Evolutionary conservation across 2,329 filamentous ascomycete genomes (phyloP), one percentile per base, ranked within the genome.

Genomic region (Hirsutella rhossiliensis): DNA sequence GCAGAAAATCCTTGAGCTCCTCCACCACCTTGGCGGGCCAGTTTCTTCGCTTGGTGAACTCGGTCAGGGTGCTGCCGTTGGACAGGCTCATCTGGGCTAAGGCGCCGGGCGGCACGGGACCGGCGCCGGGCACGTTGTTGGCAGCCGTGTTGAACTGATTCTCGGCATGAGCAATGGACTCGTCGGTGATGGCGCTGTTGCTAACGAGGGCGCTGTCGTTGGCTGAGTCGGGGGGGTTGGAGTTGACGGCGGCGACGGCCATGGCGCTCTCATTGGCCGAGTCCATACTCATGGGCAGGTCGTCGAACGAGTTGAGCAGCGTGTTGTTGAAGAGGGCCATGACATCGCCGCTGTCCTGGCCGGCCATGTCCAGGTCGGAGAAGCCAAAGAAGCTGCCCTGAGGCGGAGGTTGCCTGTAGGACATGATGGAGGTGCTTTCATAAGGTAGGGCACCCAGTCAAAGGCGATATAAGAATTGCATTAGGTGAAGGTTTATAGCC

Each of bases 21-120:
- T 94, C 86, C 20, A 96, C 77, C 12, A 95, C 82, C 51, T 86
- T 83, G 59, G 89, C 85, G 15, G 87, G 84, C 90, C 90, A 96
- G 59, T 92, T 77, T 47, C 73, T 67, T 53, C 75, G 64, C 60
- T 78, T 78, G 38, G 74, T 78, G 48, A 78, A 78, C 56, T 78
- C 74, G 47, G 73, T 76, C 49, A 78, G 54, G 15, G 68, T 71
- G 54, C 60, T 72, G 44, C 61, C 60, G 48, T 57, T 59, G 20
- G 61, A 56, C 20, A 61, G 47, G 48, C 53, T 53, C 48, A 55
- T 51, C 41, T 62, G 58, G 42, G 56, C 52, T 46, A 66, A 64
- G 43, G 59, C 57, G 29, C 62, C 58, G 19, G 64, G 62, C 13
- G 69, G 66, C 29, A 64, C 47, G n/a, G 66, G 65, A 23, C 66